phyloP scores from a whole-genome alignment of 352 stramenopile species.

The Pythium volutum region DNA sequence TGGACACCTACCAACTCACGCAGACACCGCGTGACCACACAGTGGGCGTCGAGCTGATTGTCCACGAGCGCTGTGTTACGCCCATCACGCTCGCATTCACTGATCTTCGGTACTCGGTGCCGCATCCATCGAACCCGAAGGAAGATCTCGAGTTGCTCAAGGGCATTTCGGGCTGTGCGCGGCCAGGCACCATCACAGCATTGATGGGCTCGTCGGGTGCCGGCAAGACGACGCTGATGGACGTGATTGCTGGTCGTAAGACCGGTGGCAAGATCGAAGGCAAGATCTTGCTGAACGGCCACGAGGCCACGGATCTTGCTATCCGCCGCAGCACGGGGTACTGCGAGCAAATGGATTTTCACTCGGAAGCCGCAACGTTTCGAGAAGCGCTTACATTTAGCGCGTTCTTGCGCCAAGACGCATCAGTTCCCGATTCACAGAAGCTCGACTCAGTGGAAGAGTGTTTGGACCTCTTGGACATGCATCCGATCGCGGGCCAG shows the following conservation, averaged over 20 bases:
- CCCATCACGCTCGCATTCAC: conserved; percentile 46
- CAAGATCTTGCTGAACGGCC: conserved; percentile 87
- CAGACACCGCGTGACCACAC: not conserved
- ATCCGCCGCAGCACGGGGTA: conserved; percentile 44
- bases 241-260: conserved; percentile 94
- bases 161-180: conserved; percentile 45
- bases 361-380: conserved; percentile 88
- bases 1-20: not conserved
- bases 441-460: conserved; percentile 42
- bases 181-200: conserved; percentile 56
- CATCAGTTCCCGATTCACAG: conserved; percentile 22
- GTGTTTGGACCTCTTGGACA: conserved; percentile 34
- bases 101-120: conserved; percentile 46
- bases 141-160: conserved; percentile 54
- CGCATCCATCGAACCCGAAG: conserved; percentile 25
- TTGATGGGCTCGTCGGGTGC: conserved; percentile 76
- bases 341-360: conserved; percentile 83
- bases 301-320: conserved; percentile 56
- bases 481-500: conserved; percentile 34
- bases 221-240: conserved; percentile 94
- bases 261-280: conserved; percentile 81
- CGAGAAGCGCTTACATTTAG: conserved; percentile 92
- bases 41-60: not conserved
- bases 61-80: not conserved
- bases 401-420: conserved; percentile 75